A percentile compares a stretch with the other conserved stretches of the same genome.
Evolutionary conservation across 164 flowering plant species (phyloP).

Genomic region (Vitis labrusca): DNA sequence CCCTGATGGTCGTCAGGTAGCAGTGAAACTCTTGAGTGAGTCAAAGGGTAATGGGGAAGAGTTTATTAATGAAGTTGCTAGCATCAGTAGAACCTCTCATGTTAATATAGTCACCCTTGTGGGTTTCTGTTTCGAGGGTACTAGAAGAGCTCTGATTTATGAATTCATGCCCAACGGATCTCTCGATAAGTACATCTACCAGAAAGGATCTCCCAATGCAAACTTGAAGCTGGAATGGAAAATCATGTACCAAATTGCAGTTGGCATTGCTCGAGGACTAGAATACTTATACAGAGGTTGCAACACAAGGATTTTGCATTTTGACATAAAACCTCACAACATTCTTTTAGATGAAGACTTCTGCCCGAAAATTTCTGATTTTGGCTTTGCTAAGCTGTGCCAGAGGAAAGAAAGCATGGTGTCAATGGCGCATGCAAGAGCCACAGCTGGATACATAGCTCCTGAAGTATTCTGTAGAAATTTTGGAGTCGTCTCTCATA

Average conservation of each 20-base stretch:
- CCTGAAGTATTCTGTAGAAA: constrained; percentile 24
- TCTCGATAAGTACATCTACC: constrained; percentile 19
- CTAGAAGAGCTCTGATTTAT: constrained; percentile 26
- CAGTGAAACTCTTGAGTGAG: constrained; percentile 19
- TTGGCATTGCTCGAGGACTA: constrained; percentile 26
- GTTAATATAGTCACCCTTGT: constrained; percentile 26
- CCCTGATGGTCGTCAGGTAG: constrained; percentile 19
- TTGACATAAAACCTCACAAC: constrained; percentile 38
- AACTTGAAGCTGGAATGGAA: constrained; percentile 4
- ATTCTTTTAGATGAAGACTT: constrained; percentile 25
- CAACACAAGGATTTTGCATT: constrained; percentile 23
- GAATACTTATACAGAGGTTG: constrained; percentile 31
- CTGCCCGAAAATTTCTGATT: constrained; percentile 33
- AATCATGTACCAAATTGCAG: constrained; percentile 13
- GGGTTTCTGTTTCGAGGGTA: constrained; percentile 25
- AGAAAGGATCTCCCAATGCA: neutral
- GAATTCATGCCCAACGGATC: constrained; percentile 35
- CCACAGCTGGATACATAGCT: constrained; percentile 33
- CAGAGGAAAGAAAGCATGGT: constrained; percentile 20
- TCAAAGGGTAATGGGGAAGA: constrained; percentile 23
- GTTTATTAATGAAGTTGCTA: constrained; percentile 30
- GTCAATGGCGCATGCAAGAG: constrained; percentile 24
- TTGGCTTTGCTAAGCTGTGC: constrained; percentile 32
- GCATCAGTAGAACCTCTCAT: constrained; percentile 26
- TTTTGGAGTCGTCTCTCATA: constrained; percentile 25